phyloP scores from a whole-genome alignment of 225 moss, liverwort and hornwort species.

The Marchantia polymorpha region DNA sequence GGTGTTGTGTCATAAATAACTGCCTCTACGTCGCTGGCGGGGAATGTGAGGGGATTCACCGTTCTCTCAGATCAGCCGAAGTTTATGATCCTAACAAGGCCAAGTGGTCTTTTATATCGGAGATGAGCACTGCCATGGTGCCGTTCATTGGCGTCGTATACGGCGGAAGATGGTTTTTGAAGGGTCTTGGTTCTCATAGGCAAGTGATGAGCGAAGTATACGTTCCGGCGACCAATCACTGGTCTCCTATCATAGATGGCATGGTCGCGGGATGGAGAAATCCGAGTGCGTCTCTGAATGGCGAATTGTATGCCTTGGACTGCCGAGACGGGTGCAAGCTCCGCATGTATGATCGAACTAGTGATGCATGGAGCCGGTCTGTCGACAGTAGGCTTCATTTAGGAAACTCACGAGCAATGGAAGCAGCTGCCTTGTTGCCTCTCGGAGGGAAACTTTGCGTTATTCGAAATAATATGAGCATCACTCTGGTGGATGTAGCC shows the following conservation, averaged over 20 bases:
- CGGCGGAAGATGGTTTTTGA: slow-evolving; percentile 96
- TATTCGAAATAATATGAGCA: slow-evolving; percentile 98
- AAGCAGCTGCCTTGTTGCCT: slow-evolving; percentile 90
- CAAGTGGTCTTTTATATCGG: slow-evolving; percentile 89
- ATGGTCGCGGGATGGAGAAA: slow-evolving; percentile 96
- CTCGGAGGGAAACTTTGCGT: slow-evolving; percentile 97
- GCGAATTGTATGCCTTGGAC: slow-evolving; percentile 89
- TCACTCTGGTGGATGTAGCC: slow-evolving; percentile 89
- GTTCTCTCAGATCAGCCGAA: slow-evolving; percentile 89
- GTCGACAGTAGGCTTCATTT: slow-evolving; percentile 92
- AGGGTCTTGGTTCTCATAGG: slow-evolving; percentile 81
- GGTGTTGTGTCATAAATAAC: slow-evolving; percentile 97
- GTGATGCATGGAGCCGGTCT: slow-evolving; percentile 83
- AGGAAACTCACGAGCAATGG: slow-evolving; percentile 93
- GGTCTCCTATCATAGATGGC: slow-evolving; percentile 90
- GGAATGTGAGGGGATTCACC: slow-evolving; percentile 88
- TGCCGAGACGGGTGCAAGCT: slow-evolving; percentile 96
- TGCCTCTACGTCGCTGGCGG: slow-evolving; percentile 98
- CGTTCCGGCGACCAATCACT: slow-evolving; percentile 89
- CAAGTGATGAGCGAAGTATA: slow-evolving; percentile 98
- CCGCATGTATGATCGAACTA: slow-evolving; percentile 75
- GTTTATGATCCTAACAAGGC: slow-evolving; percentile 96
- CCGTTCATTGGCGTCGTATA: slow-evolving; percentile 98
- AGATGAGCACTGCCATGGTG: slow-evolving; percentile 99
- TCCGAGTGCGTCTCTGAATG: slow-evolving; percentile 85